Evolutionary conservation across 2,329 filamentous ascomycete genomes (phyloP), one percentile per base, ranked within the genome.

Genomic region (Aspergillus aculeatus): DNA sequence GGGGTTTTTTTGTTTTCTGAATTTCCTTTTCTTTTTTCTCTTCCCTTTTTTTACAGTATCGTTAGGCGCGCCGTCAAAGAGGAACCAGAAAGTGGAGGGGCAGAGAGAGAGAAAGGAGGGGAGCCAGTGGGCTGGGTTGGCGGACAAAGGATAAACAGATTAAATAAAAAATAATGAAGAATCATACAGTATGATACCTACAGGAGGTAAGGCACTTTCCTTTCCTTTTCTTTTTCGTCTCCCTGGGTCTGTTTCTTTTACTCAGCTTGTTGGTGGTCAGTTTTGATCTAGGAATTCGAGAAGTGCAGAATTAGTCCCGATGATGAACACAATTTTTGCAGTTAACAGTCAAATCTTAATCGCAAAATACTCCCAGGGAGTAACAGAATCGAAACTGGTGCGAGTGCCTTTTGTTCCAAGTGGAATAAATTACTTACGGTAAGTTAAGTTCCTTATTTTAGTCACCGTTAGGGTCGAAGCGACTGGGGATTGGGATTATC

Each of bases 61-160:
- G 54, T 48, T 54, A 57, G 54, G 60, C 58, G 63, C 58, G 60
- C 44, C 54, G 63, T 56, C 48, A 56, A 44, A 59, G 54, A 62
- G 59, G 56, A 59, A 65, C 62, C 56, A 62, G 53, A 64, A 62
- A 59, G 54, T 59, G 57, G 54, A 62, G 56, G 57, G 57, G 51
- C 50, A 60, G 51, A 55, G 58, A 57, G 62, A 55, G 57, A 59
- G 47, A 50, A 60, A 48, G 53, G 56, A 55, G 58, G 54, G 59
- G 57, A 54, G 54, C n/a, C 61, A 64, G 63, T 64, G 63, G 63
- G 59, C 50, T 61, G 58, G 53, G 35, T 31, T 38, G 56, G 54
- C 57, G 59, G 50, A 58, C 50, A 56, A 38, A 53, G 47, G 59
- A 63, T 63, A 59, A 54, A 53, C 50, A 57, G 41, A 54, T 31